Conservation (phyloP, 139 green algal species). For the Edaphochlamys debaryana region DNA sequence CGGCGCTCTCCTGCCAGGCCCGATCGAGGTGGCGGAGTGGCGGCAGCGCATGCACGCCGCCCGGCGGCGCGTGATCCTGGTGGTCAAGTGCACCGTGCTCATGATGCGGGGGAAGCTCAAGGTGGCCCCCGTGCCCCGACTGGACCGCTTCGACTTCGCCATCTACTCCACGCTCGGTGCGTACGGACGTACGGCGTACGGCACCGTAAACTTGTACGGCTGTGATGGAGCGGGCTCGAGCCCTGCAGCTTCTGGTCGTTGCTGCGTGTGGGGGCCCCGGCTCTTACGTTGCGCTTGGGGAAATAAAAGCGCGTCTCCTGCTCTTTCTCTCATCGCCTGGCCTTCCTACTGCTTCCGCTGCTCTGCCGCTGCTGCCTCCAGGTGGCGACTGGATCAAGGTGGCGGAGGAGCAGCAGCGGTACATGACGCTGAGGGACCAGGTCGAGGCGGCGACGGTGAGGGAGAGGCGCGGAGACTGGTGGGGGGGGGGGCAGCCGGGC, state of each 20-base stretch:
- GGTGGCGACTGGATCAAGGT: constrained; percentile 9
- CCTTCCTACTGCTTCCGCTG: too few species aligned
- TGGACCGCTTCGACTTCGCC: constrained; percentile 31
- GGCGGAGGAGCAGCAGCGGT: constrained; percentile 34
- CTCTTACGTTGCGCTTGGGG: too few species aligned
- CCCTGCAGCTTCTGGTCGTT: not conserved
- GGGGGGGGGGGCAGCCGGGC: too few species aligned
- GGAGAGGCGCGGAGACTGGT: not conserved
- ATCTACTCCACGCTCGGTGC: constrained; percentile 21
- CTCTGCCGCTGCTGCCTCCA: not conserved
- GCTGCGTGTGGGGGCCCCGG: not conserved
- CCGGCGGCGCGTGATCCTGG: constrained; percentile 25
- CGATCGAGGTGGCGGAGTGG: constrained; percentile 11
- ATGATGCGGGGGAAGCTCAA: constrained; percentile 31
- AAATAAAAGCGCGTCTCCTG: too few species aligned
- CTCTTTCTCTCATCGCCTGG: too few species aligned
- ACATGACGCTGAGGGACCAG: constrained; percentile 2
- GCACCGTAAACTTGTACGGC: too few species aligned
- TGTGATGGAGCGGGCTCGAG: not conserved
- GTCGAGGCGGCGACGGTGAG: constrained; percentile 21
- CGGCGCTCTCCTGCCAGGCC: not conserved
- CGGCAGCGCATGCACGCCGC: constrained; percentile 30
- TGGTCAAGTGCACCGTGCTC: constrained; percentile 12
- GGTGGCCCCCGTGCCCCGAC: not conserved
- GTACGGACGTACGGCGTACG: too few species aligned